Conservation (phyloP, 192 early-diverging fungal genomes). For the Podila clonocystis region DNA sequence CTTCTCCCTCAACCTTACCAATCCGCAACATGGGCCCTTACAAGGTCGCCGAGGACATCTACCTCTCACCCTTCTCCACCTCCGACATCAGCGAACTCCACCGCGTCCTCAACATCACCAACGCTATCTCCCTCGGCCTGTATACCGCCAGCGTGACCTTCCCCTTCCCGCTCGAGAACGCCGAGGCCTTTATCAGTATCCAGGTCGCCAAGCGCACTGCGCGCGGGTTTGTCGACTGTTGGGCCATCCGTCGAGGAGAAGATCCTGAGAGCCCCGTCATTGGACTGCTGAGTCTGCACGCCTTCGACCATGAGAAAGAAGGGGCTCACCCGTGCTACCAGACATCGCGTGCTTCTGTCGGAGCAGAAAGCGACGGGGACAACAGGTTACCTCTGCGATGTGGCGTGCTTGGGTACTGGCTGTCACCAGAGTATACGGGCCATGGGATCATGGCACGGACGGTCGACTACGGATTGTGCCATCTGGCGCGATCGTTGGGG, state of each 20-base stretch:
- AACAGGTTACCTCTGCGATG: not conserved
- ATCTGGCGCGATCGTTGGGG: not conserved
- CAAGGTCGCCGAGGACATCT: not conserved
- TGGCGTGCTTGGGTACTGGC: slow-evolving; percentile 11
- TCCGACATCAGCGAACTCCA: not conserved
- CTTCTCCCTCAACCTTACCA: not conserved
- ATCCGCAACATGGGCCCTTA: not conserved
- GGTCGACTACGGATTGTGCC: not conserved
- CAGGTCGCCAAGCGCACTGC: not conserved
- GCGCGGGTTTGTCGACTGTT: not conserved
- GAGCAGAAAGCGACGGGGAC: not conserved
- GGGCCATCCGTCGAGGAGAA: slow-evolving; percentile 19
- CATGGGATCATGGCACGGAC: slow-evolving; percentile 1
- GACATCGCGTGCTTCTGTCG: not conserved
- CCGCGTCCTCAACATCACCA: not conserved
- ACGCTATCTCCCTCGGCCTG: not conserved
- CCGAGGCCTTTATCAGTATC: not conserved
- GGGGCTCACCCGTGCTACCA: not conserved
- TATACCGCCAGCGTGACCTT: not conserved
- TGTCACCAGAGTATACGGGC: slow-evolving; percentile 5
- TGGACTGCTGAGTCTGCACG: slow-evolving; percentile 14
- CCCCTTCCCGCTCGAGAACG: not conserved
- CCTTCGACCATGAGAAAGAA: slow-evolving; percentile 16
- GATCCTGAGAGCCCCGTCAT: slow-evolving; percentile 13
- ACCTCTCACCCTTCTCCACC: not conserved